phyloP scores from a whole-genome alignment of 768 basidiomycete genomes.

The Tubosaeta sp. region DNA sequence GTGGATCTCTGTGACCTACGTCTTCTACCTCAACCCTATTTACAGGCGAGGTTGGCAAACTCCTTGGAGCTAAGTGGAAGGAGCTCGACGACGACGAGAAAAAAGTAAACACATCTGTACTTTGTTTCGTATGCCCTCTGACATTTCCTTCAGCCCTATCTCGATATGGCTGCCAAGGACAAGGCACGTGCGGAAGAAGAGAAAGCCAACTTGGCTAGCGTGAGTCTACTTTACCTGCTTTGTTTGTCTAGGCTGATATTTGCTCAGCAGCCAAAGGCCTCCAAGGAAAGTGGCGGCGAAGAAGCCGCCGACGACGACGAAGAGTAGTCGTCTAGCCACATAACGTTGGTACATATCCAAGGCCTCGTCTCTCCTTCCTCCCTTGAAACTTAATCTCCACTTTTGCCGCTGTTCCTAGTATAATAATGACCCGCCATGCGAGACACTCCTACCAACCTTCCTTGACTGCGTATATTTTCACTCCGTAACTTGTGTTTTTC shows the following conservation, averaged over 20 bases:
- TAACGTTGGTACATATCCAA: slow-evolving; percentile 16
- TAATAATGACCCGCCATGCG: slow-evolving; percentile 17
- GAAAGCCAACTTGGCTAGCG: slow-evolving; percentile 46
- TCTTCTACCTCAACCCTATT: neutral
- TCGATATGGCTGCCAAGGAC: slow-evolving; percentile 81
- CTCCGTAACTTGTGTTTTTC: slow-evolving; percentile 21
- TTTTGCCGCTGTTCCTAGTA: slow-evolving; percentile 13
- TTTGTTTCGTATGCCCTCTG: neutral
- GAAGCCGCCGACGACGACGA: slow-evolving; percentile 38
- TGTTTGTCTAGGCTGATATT: neutral
- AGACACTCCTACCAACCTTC: slow-evolving; percentile 28
- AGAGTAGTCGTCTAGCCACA: slow-evolving; percentile 26
- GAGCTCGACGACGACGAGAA: slow-evolving; percentile 88
- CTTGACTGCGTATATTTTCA: slow-evolving; percentile 5
- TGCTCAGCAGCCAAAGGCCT: slow-evolving; percentile 27
- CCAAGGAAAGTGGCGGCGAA: slow-evolving; percentile 39
- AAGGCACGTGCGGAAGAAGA: slow-evolving; percentile 85
- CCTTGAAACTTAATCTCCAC: slow-evolving; percentile 19
- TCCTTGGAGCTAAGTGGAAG: slow-evolving; percentile 97
- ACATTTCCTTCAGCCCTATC: slow-evolving; percentile 62
- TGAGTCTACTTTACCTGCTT: slow-evolving; percentile 22
- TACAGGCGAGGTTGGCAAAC: slow-evolving; percentile 87
- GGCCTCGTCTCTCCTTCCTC: slow-evolving; percentile 7
- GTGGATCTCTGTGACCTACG: slow-evolving; percentile 19
- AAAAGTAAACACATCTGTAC: slow-evolving; percentile 53